These are phyloP conservation scores for Eucalyptus erythrocorys DNA, from an alignment of 345 rosid species.

Conservation along the genomic window DNA sequence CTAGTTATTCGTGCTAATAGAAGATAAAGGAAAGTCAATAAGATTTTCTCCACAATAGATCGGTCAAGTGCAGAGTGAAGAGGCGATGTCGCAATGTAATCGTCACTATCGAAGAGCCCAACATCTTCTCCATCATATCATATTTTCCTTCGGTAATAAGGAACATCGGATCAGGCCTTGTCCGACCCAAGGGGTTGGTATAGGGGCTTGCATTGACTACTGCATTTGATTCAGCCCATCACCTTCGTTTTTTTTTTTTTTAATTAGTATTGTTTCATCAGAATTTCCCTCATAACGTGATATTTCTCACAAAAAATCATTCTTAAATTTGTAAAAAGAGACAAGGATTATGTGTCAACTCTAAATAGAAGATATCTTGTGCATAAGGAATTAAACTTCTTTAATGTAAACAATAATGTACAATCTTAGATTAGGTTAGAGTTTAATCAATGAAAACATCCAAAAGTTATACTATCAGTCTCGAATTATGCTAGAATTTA, in stretches of 20 bases:
- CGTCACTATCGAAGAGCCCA: neutral
- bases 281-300: no score
- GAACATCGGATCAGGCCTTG: neutral
- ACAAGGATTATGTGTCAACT: no score
- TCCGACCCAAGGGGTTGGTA: neutral
- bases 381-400: no score
- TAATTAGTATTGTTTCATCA: neutral
- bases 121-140: neutral
- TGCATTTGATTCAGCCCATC: neutral
- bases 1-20: neutral
- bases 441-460: no score
- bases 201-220: neutral
- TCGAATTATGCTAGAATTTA: no score
- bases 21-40: neutral
- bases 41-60: neutral
- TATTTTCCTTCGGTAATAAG: neutral
- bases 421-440: no score
- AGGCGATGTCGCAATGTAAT: neutral
- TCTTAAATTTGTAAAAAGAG: no score
- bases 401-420: no score
- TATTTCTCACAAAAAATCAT: no score
- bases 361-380: no score
- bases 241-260: fast-evolving
- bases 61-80: neutral
- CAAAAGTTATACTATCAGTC: no score